These are phyloP conservation scores for Aureobasidium pullulans DNA, from an alignment of 2,329 filamentous ascomycete species.

Conservation along the genomic window DNA sequence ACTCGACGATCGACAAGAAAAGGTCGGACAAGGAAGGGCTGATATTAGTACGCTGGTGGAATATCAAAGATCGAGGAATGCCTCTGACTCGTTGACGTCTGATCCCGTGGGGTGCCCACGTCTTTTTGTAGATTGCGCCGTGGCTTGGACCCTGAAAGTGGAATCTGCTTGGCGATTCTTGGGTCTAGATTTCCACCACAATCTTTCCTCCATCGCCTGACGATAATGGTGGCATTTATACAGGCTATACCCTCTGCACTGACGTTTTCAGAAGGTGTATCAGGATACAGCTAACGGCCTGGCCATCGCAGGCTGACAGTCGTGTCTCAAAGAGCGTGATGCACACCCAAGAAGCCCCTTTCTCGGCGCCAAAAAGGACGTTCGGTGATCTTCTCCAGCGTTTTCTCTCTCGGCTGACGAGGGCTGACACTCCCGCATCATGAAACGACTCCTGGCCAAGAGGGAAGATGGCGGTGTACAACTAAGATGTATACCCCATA, in stretches of 20 bases:
- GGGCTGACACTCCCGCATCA: not conserved
- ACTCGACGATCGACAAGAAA: not conserved
- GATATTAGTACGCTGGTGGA: not conserved
- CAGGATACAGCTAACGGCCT: too few species aligned
- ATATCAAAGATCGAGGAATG: not conserved
- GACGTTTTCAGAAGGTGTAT: too few species aligned
- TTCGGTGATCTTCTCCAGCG: not conserved
- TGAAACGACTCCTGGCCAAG: not conserved
- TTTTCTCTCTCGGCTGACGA: not conserved
- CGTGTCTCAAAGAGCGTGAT: not conserved
- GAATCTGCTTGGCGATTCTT: not conserved
- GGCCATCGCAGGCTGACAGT: too few species aligned
- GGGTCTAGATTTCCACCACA: not conserved
- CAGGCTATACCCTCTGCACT: too few species aligned
- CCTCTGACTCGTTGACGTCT: not conserved
- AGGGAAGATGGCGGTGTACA: not conserved
- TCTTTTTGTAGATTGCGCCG: not conserved
- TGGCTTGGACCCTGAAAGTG: not conserved
- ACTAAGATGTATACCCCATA: not conserved
- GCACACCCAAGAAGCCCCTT: not conserved
- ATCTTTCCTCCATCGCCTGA: not conserved
- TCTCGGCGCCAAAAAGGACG: not conserved
- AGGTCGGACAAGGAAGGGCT: not conserved
- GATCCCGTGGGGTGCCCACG: not conserved
- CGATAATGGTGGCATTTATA: too few species aligned